Base-by-base conservation (phyloP, 2,329 filamentous ascomycete species). In the Fusarium sororula region DNA sequence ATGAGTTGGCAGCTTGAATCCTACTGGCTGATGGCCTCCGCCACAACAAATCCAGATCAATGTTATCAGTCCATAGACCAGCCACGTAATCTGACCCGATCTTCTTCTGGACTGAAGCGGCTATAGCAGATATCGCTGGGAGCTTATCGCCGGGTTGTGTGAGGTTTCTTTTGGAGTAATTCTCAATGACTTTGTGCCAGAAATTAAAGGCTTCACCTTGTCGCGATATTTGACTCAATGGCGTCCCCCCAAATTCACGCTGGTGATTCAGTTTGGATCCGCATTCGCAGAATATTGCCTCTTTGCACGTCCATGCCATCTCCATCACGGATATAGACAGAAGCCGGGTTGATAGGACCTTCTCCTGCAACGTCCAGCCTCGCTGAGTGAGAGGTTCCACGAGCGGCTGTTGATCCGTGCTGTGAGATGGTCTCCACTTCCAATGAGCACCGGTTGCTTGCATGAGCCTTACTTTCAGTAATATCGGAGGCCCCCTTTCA, bases 101-200 rank as follows among this genome's bases (percentile, higher is more conserved):
- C 6, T 63, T 72, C 39, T 69, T 63, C 37, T 74, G 74, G 39
- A 81, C 51, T 8, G 70, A 62, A 9, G 67, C 72, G 1, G 80
- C 81, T 28, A 81, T 66, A 2, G 78, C 80, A 7, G 79, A 80
- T 42, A 82, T 76, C 3, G 78, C 80, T 0, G 79, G 78, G 9
- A 82, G 71, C 26, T 76, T 77, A 47, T 82, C 80, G 0, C 58
- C 35, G 7, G 54, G 37, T 1, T 76, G 63, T 0, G 76, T 77
- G 22, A 82, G 51, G 5, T 73, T 56, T 9, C 77, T 63, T 28
- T 70, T 67, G 5, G 78, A 75, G 53, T 81, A 81, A 50, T 73
- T 78, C 50, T 80, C 75, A 22, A 81, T 68, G 2, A 79, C 68
- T 20, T 79, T 77, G 41, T 78, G 76, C 79, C 79, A 81, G 38